A percentile compares a stretch with the other conserved stretches of the same genome.
Conservation (phyloP, 2,329 filamentous ascomycete genomes). For the Cladosporium sp. region DNA sequence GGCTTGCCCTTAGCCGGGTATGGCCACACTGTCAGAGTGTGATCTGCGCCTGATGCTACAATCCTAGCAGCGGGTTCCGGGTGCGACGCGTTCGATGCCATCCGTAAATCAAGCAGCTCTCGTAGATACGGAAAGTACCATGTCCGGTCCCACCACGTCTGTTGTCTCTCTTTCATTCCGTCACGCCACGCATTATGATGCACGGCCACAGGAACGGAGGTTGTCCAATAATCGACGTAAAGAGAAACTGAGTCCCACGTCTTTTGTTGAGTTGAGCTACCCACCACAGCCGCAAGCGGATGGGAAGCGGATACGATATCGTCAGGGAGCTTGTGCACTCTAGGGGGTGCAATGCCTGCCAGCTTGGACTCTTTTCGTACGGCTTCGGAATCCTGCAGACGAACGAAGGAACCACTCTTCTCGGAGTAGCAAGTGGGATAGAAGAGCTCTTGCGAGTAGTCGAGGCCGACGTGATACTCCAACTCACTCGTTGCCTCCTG, state of each 20-base stretch:
- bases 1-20: not conserved
- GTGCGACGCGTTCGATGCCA: not conserved
- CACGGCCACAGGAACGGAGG: slow-evolving; percentile 11
- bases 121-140: slow-evolving; percentile 4
- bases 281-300: not conserved
- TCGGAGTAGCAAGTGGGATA: slow-evolving; percentile 15
- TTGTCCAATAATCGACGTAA: slow-evolving; percentile 12
- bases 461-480: slow-evolving; percentile 15
- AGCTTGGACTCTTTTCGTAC: not conserved
- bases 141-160: slow-evolving; percentile 11
- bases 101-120: not conserved
- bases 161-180: slow-evolving; percentile 1
- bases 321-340: not conserved
- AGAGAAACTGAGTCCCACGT: not conserved
- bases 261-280: not conserved
- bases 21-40: not conserved
- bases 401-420: slow-evolving; percentile 1
- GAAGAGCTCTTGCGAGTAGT: slow-evolving; percentile 14
- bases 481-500: not conserved
- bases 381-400: not conserved
- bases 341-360: not conserved
- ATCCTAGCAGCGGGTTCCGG: not conserved
- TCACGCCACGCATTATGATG: slow-evolving; percentile 13
- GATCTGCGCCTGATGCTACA: not conserved
- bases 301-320: not conserved